Conservation (phyloP, 225 moss, liverwort and hornwort genomes). For the Pseudoscleropodium purum region DNA sequence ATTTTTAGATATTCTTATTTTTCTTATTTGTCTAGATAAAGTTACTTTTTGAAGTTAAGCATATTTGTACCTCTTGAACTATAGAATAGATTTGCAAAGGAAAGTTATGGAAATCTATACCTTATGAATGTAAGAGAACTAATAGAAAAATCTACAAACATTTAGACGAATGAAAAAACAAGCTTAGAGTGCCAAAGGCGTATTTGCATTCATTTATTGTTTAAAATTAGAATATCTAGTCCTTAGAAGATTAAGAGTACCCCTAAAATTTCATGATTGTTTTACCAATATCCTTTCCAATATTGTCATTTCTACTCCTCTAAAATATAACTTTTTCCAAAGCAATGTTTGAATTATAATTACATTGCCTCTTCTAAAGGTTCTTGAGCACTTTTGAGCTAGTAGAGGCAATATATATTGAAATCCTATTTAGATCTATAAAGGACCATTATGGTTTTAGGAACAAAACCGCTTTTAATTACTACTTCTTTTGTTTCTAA, state of each 20-base stretch:
- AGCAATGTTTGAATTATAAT: background rate
- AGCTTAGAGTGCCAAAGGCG: background rate
- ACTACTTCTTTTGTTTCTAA: too few relatives aligned
- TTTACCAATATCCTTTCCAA: background rate
- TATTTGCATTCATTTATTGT: background rate
- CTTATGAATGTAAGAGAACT: background rate
- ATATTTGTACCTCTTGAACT: background rate
- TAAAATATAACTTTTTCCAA: background rate
- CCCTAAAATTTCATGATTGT: background rate
- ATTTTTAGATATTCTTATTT: background rate
- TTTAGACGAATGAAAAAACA: background rate
- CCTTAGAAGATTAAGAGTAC: rapidly evolving
- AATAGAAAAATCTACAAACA: background rate
- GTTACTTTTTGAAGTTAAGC: background rate
- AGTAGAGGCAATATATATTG: too few relatives aligned
- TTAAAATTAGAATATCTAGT: background rate
- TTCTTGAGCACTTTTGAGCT: rapidly evolving
- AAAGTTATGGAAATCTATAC: background rate
- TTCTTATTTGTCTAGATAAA: too few relatives aligned
- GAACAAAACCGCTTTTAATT: too few relatives aligned
- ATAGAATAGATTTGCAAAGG: background rate
- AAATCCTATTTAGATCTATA: too few relatives aligned
- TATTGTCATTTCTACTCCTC: background rate
- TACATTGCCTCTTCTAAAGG: background rate
- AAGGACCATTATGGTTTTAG: too few relatives aligned